Evolutionary conservation across 306 rosid species (phyloP), one percentile per base, ranked within the genome.

Genomic region (Boehmeria nivea): DNA sequence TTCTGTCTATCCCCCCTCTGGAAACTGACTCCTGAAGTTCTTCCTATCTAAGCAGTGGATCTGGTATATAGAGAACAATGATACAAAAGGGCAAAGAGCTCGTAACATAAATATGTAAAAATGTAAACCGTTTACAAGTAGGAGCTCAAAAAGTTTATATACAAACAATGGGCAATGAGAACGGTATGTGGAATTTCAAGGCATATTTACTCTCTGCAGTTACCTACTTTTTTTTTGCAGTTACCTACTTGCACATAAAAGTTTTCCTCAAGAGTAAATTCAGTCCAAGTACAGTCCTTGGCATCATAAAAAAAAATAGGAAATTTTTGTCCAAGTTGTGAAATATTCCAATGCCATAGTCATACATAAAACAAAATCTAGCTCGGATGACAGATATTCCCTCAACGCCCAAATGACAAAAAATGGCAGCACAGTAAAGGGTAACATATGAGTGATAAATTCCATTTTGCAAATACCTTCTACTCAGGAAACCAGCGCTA

Each of bases 401-500:
- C 3, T 8, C 27, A 54, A 55, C 20, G 19, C 26, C 20, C 2
- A 34, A 24, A 16, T 9, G 6, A 13, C 8, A 60, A 27, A 17
- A 31, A 8, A 26, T 11, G 7, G 7, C 13, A 22, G 13, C 2
- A 6, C 14, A n/a, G n/a, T n/a, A n/a, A n/a, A n/a, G n/a, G n/a
- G n/a, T n/a, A n/a, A n/a, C n/a, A n/a, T n/a, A n/a, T n/a, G n/a
- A n/a, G n/a, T n/a, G n/a, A n/a, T n/a, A 31, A 23, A 33, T 28
- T 31, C 2, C 20, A n/a, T 15, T 40, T 51, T 18, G 26, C 38
- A 43, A 31, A 40, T 78, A 78, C 83, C 79, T 65, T 59, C 51
- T 16, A 47, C 51, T 60, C 11, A 27, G 78, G 67, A 77, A 77
- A 75, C 66, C 65, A 42, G 39, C 37, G 60, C 57, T 56, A 47